A percentile compares a stretch with the other conserved stretches of the same genome.
Conservation (phyloP, 768 basidiomycete genomes). For the Kwoniella dejecticola region DNA sequence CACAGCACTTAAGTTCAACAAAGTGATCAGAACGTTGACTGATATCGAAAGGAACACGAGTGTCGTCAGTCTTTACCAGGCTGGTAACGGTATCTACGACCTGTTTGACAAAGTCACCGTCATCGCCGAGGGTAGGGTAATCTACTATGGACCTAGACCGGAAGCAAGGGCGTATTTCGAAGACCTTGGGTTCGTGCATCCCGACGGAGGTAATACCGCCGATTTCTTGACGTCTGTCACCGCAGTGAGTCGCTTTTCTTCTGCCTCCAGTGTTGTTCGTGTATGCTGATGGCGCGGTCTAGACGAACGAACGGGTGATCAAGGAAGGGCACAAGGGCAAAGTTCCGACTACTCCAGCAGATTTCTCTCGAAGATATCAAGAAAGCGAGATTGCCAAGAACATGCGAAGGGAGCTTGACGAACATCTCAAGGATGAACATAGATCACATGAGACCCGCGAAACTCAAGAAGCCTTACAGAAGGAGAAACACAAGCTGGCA, state of each 20-base stretch:
- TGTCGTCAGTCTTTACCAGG: constrained; percentile 51
- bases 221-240: constrained; percentile 49
- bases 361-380: constrained; percentile 39
- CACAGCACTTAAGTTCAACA: constrained; percentile 45
- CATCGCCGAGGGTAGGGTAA: constrained; percentile 59
- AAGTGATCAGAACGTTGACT: constrained; percentile 37
- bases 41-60: constrained; percentile 43
- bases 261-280: background rate
- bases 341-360: constrained; percentile 41
- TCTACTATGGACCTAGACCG: constrained; percentile 59
- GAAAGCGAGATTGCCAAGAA: constrained; percentile 32
- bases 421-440: constrained; percentile 26
- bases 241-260: constrained; percentile 12
- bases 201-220: constrained; percentile 44
- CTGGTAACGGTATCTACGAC: constrained; percentile 44
- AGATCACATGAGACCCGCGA: constrained; percentile 24
- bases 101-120: constrained; percentile 60
- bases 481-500: constrained; percentile 38
- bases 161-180: constrained; percentile 57
- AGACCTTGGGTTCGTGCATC: constrained; percentile 47
- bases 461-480: constrained; percentile 27
- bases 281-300: background rate
- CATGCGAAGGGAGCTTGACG: constrained; percentile 45
- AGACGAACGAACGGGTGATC: constrained; percentile 77
- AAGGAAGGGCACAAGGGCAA: constrained; percentile 62